A percentile compares a stretch with the other conserved stretches of the same genome.
Evolutionary conservation across 1,284 basidiomycete species (phyloP).

Genomic region (Ceratobasidium theobromae): DNA sequence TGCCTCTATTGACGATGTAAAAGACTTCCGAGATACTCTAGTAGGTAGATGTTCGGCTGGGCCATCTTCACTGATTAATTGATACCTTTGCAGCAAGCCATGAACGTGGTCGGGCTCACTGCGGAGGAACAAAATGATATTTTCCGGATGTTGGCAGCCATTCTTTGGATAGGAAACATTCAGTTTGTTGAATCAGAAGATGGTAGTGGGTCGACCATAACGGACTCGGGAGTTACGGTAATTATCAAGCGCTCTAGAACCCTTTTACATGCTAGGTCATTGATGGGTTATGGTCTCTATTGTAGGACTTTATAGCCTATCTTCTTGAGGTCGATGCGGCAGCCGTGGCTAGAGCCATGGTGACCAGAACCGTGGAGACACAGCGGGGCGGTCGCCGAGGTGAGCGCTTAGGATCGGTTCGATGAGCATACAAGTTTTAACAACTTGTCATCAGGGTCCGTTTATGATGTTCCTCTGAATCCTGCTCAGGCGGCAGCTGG

Average conservation of each 20-base stretch:
- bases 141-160: conserved; percentile 87
- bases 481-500: conserved; percentile 87
- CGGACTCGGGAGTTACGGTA: conserved; percentile 79
- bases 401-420: conserved; percentile 34
- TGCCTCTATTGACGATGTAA: conserved; percentile 83
- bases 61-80: not conserved
- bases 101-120: conserved; percentile 88
- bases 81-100: conserved; percentile 66
- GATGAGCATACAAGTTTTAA: not conserved
- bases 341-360: conserved; percentile 83
- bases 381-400: conserved; percentile 88
- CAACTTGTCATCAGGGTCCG: conserved; percentile 53
- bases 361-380: conserved; percentile 88
- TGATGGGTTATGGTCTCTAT: not conserved
- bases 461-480: conserved; percentile 97
- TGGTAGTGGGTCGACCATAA: conserved; percentile 74
- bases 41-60: conserved; percentile 50
- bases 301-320: conserved; percentile 85
- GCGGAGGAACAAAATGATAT: conserved; percentile 89
- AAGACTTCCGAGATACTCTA: conserved; percentile 87
- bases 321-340: conserved; percentile 85
- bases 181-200: conserved; percentile 88
- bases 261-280: not conserved
- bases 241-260: not conserved
- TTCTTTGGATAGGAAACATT: conserved; percentile 97